Conservation (phyloP, 2,329 filamentous ascomycete species). For the Scedosporium minutisporum region DNA sequence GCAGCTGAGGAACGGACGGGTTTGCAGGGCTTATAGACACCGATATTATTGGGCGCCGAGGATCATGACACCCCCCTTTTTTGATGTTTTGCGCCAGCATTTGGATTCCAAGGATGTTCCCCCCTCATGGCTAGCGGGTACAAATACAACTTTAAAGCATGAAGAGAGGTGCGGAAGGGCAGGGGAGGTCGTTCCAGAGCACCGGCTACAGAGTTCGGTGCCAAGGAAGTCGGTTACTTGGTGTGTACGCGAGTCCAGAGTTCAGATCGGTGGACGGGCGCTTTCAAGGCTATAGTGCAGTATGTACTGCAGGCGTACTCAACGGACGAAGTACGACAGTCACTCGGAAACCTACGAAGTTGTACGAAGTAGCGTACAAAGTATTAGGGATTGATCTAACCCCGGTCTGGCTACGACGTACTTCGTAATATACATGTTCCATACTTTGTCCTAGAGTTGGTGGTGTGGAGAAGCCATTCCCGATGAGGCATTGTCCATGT, state of each 20-base stretch:
- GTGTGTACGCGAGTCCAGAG: too few species aligned
- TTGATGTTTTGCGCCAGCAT: conserved; percentile 1
- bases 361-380: too few species aligned
- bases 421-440: not conserved
- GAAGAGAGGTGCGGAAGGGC: not conserved
- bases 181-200: not conserved
- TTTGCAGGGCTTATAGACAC: not conserved
- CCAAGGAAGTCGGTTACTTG: too few species aligned
- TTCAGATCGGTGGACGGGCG: too few species aligned
- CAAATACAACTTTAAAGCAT: not conserved
- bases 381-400: too few species aligned
- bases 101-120: not conserved
- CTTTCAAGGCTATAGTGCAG: too few species aligned
- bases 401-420: too few species aligned
- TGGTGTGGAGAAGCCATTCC: not conserved
- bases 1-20: not conserved
- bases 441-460: not conserved
- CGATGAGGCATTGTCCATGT: not conserved
- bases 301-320: too few species aligned
- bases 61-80: not conserved
- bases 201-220: not conserved
- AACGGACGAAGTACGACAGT: too few species aligned
- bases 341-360: too few species aligned
- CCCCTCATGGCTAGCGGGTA: not conserved
- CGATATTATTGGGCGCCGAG: not conserved